Conservation (phyloP, 2,329 filamentous ascomycete species). For the Mycosphaerelloides madeirae region DNA sequence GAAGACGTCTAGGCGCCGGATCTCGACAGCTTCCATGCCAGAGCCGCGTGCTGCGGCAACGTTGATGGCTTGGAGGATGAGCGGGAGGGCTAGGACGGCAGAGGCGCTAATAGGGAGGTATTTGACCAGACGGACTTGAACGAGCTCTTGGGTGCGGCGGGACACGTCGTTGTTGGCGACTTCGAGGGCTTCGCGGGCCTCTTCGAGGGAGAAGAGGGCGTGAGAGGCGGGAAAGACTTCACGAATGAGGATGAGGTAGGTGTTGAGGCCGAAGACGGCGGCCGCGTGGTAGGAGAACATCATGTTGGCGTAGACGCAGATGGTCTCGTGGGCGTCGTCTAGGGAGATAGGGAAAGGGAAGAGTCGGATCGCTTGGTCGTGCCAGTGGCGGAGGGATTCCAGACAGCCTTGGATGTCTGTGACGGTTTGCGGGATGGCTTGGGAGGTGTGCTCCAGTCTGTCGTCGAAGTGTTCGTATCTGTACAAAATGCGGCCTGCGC, state of each 20-base stretch:
- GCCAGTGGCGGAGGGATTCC: constrained; percentile 16
- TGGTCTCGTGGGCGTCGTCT: constrained; percentile 18
- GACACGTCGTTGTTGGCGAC: constrained; percentile 18
- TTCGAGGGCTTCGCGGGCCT: constrained; percentile 17
- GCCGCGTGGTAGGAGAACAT: constrained; percentile 22
- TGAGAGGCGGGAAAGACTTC: constrained; percentile 14
- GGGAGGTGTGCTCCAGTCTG: constrained; percentile 15
- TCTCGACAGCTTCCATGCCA: constrained; percentile 17
- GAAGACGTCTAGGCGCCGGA: constrained; percentile 18
- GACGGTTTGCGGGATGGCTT: constrained; percentile 10
- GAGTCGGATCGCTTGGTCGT: constrained; percentile 16
- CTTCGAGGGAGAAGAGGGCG: constrained; percentile 17
- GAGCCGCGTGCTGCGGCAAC: constrained; percentile 19
- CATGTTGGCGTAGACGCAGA: constrained; percentile 21
- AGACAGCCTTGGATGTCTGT: constrained; percentile 14
- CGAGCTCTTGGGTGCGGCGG: constrained; percentile 19
- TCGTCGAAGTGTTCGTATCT: constrained; percentile 18
- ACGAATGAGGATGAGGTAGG: constrained; percentile 17
- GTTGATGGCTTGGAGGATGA: constrained; percentile 19
- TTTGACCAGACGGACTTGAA: constrained; percentile 19
- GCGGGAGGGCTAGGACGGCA: constrained; percentile 13
- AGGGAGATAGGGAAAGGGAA: constrained; percentile 20
- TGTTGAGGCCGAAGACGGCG: constrained; percentile 19
- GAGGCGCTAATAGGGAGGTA: constrained; percentile 18
- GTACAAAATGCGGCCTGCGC: constrained; percentile 16